Conservation (phyloP, 352 stramenopile species). For the Globisporangium barbulae region DNA sequence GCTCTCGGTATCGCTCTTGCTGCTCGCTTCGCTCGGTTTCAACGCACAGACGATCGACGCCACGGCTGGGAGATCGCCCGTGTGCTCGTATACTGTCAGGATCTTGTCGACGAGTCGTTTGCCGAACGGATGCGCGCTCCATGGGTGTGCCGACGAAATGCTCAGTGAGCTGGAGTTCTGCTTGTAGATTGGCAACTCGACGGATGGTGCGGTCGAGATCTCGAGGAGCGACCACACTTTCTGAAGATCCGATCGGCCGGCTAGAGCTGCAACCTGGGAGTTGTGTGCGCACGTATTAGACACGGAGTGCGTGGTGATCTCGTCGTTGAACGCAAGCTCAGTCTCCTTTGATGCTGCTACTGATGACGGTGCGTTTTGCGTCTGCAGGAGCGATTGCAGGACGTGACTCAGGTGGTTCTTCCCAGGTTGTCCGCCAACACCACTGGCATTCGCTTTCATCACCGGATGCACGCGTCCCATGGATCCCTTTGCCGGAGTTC, state of each 20-base stretch:
- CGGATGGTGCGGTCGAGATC: conserved; percentile 49
- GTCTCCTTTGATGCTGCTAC: background rate
- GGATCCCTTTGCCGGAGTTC: conserved; percentile 15
- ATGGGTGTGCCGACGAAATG: conserved; percentile 55
- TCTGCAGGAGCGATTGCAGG: conserved; percentile 35
- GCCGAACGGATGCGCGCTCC: conserved; percentile 79
- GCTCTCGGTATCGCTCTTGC: conserved; percentile 1
- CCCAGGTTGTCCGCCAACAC: background rate
- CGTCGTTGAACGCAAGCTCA: conserved; percentile 1
- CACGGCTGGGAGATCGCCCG: conserved; percentile 67
- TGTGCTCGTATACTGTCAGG: conserved; percentile 75
- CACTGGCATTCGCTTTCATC: background rate
- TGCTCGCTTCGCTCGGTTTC: conserved; percentile 30
- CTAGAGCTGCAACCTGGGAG: conserved; percentile 42
- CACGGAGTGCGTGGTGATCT: conserved; percentile 16
- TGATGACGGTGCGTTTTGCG: conserved; percentile 6
- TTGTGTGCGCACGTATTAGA: conserved; percentile 62
- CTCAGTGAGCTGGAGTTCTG: conserved; percentile 17
- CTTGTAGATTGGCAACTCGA: conserved; percentile 51
- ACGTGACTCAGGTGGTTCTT: conserved; percentile 41
- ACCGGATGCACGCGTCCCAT: conserved; percentile 12
- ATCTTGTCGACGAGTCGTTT: conserved; percentile 74
- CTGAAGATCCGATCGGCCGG: conserved; percentile 63
- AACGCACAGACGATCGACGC: conserved; percentile 79
- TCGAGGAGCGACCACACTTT: conserved; percentile 82